Evolutionary conservation across 306 rosid species (phyloP), one percentile per base, ranked within the genome.

Genomic region (Arachis stenosperma): DNA sequence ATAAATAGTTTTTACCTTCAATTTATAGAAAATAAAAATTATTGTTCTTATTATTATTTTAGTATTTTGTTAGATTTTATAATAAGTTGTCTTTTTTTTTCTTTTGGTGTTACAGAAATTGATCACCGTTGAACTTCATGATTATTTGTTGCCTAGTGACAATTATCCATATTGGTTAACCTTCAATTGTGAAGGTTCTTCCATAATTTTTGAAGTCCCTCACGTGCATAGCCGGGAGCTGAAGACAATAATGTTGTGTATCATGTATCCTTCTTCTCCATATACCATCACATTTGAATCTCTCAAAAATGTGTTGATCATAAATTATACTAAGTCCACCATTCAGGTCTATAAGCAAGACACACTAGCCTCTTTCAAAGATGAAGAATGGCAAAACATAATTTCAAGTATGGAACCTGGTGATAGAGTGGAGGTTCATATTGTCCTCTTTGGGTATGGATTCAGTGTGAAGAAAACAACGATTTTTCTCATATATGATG

Each of bases 81-180:
- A 42, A 42, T 61, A 15, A 61, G 59, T 12, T 8, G 9, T 27
- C 65, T 13, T 40, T 50, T 58, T 8, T 22, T 9, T 70, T 71
- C 9, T 50, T 50, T 59, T 8, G 15, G 7, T 70, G 43, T 27
- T 57, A 47, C 77, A 78, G 82, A 65, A 33, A 46, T 10, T 27
- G 68, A 37, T 14, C 12, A 11, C 30, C 7, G 9, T 8, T 51
- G 70, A 6, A 8, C 2, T 8, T 7, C 58, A 10, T 46, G 61
- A 15, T 48, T n/a, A 61, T 8, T 53, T 12, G 60, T 39, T 78
- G 7, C 77, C 73, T 0, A 5, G 68, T 37, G 68, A 78, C 36
- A 54, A 39, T 37, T 70, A 53, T 65, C 81, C 81, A 7, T 0
- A 53, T 47, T 71, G 73, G 82, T 66, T 67, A 48, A 33, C 67